Conservation (phyloP, 169 alveolate species). For the Cryptosporidium viatorum region DNA sequence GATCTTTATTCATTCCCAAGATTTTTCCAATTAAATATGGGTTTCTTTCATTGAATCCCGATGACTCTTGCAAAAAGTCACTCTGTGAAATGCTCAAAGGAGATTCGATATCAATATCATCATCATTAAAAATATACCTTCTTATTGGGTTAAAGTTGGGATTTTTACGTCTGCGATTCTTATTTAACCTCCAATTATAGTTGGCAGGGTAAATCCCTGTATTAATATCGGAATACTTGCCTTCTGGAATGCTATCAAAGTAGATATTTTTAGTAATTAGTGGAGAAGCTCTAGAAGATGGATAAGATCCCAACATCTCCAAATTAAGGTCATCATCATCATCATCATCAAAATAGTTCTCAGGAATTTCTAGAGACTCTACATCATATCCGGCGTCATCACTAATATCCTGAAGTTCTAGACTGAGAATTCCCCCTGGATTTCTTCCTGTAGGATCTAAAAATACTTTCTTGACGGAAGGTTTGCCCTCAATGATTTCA, state of each 20-base stretch:
- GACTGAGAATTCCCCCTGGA: not conserved
- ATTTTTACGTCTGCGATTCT: not conserved
- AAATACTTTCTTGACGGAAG: conserved; percentile 14
- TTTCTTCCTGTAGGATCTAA: conserved; percentile 39
- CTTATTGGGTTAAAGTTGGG: conserved; percentile 45
- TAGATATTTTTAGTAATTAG: not conserved
- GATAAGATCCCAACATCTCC: conserved; percentile 52
- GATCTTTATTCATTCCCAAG: not conserved
- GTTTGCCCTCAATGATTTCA: conserved; percentile 16
- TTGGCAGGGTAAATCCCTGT: conserved; percentile 28
- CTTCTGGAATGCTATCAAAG: not conserved
- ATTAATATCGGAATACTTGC: not conserved
- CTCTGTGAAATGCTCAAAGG: conserved; percentile 62
- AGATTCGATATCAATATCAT: conserved; percentile 28
- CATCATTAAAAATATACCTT: conserved; percentile 26
- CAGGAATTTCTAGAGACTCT: not conserved
- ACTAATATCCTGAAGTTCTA: conserved; percentile 45
- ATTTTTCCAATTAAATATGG: conserved; percentile 8
- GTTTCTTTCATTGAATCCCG: conserved; percentile 40
- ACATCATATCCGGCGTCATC: conserved; percentile 24
- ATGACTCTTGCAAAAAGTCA: conserved; percentile 23
- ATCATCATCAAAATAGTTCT: conserved; percentile 17
- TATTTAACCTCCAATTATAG: not conserved
- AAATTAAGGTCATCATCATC: conserved; percentile 30
- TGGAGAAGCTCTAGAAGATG: conserved; percentile 18